Evolutionary conservation across 805 yeast genomes (phyloP), one percentile per base, ranked within the genome.

Genomic region (Zygoascus bituminiphila): DNA sequence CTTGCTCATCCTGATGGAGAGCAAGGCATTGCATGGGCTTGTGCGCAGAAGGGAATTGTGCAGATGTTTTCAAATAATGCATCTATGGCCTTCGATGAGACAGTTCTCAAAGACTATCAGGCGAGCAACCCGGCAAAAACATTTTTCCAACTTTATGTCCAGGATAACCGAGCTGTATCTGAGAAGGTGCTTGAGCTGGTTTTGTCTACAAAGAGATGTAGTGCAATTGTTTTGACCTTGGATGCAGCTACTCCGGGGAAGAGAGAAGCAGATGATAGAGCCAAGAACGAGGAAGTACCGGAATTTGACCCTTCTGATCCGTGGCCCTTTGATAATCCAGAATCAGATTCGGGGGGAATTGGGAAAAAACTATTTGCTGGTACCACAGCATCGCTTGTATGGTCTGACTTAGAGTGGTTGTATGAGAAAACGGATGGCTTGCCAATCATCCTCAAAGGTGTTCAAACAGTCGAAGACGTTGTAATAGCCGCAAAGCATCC

Each of bases 381-480:
- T 8, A 53, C 64, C 8, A 60, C 62, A 10, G 60, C 67, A 19
- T 50, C 49, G 24, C 51, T 62, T 45, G 54, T 52, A 35, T 62
- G 66, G 66, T 52, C 57, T 17, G 62, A 64, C 37, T 51, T 62
- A 31, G 54, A 58, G 14, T 61, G 65, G 65, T 52, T 46, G 36
- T 42, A 53, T 23, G 45, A 57, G 3, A 48, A 56, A 26, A 62
- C 61, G 4, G 71, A 78, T 0, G 62, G 63, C 2, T 59, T 78
- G 49, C 77, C 80, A 22, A 65, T 75, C 51, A 73, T 73, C 53
- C 66, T 73, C 52, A 84, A 83, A 60, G 91, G 89, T 1, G 67
- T 84, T 8, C 84, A 81, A 61, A 68, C 82, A 6, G 77, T 76
- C 14, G 87, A 81, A 53, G 89, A 84, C 59, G 76, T 81, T 1